These are phyloP conservation scores for Begonia masoniana DNA, from an alignment of 306 rosid species.

Conservation along the genomic window DNA sequence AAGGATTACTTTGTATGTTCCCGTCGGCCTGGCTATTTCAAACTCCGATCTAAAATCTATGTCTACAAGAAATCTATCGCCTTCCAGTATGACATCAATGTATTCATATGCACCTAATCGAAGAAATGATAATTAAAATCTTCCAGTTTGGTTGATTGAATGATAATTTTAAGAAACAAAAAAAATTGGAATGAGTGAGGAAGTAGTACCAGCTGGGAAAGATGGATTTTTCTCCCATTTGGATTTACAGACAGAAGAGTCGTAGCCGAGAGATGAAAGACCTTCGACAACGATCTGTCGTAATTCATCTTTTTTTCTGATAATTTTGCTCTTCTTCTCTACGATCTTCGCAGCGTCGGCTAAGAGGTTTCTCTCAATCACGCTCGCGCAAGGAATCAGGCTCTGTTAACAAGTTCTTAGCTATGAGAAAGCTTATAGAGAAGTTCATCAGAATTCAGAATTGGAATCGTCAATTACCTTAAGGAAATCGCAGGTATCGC, in stretches of 20 bases:
- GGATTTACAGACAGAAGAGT: slow-evolving; percentile 70
- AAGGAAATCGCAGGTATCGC: slow-evolving; percentile 52
- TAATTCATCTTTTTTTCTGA: slow-evolving; percentile 58
- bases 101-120: slow-evolving; percentile 69
- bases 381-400: slow-evolving; percentile 60
- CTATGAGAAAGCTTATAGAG: neutral
- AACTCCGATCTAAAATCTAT: slow-evolving; percentile 75
- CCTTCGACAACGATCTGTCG: slow-evolving; percentile 46
- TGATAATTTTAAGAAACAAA: neutral
- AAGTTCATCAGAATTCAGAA: slow-evolving; percentile 8
- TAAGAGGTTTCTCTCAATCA: slow-evolving; percentile 72
- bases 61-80: slow-evolving; percentile 45
- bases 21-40: slow-evolving; percentile 65
- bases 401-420: slow-evolving; percentile 23
- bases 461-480: slow-evolving; percentile 37
- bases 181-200: neutral
- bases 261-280: slow-evolving; percentile 66
- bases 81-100: slow-evolving; percentile 38
- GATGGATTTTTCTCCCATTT: slow-evolving; percentile 78
- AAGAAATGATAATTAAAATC: neutral
- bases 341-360: slow-evolving; percentile 84
- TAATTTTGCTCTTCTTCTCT: slow-evolving; percentile 50
- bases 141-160: neutral
- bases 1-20: slow-evolving; percentile 38
- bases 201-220: slow-evolving; percentile 61